These are phyloP conservation scores for Irpex sp. DNA, from an alignment of 1,284 basidiomycete species.

Conservation along the genomic window DNA sequence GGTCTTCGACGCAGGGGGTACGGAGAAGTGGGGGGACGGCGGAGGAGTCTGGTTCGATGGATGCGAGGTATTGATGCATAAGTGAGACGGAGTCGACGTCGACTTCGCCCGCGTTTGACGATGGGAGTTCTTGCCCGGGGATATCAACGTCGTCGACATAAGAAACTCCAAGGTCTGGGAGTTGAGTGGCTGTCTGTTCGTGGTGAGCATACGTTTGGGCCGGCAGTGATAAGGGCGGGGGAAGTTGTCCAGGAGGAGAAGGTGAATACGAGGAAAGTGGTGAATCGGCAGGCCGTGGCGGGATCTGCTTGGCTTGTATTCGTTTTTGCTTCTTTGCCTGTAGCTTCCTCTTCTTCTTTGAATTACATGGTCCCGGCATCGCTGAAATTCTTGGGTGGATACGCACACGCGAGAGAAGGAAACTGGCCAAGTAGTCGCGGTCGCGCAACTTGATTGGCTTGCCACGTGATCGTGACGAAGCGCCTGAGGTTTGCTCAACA, in stretches of 20 bases:
- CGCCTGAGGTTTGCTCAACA: too few species aligned
- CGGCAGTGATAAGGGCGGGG: neutral
- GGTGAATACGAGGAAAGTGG: neutral
- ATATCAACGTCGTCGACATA: too few species aligned
- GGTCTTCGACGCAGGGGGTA: conserved; percentile 74
- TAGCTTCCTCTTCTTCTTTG: conserved; percentile 47
- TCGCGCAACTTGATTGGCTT: too few species aligned
- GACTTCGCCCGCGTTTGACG: neutral
- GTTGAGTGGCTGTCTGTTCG: too few species aligned
- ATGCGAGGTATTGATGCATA: conserved; percentile 2
- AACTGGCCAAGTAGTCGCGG: too few species aligned
- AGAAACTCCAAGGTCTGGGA: too few species aligned
- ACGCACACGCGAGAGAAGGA: too few species aligned
- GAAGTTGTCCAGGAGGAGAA: neutral
- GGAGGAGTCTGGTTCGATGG: conserved; percentile 11
- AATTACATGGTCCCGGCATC: conserved; percentile 59
- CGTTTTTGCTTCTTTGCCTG: conserved; percentile 42
- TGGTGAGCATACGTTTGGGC: too few species aligned
- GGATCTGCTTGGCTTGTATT: conserved; percentile 13
- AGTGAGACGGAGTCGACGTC: neutral
- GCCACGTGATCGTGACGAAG: too few species aligned
- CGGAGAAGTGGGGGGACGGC: conserved; percentile 28
- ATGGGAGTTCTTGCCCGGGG: neutral
- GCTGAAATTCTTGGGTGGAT: too few species aligned
- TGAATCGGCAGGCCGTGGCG: conserved; percentile 6